Percentiles rank a stretch among this genome's conserved stretches.
These are phyloP conservation scores for Camelina laxa DNA, from an alignment of 345 rosid species.

Conservation along the genomic window DNA sequence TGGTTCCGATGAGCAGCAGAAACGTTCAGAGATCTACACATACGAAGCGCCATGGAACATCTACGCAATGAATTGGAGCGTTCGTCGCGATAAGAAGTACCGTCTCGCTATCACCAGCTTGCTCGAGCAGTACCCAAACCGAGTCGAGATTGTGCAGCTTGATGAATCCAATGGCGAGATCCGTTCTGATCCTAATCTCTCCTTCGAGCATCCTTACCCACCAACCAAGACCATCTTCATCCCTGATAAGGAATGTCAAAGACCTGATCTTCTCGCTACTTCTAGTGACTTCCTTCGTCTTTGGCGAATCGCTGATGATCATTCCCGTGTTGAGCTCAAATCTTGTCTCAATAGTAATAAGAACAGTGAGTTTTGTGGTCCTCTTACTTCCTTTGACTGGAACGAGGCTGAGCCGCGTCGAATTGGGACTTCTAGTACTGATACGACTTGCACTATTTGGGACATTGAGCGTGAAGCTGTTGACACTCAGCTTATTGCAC, in stretches of 20 bases:
- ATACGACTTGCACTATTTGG: conserved; percentile 96
- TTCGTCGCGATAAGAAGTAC: conserved; percentile 96
- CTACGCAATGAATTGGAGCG: conserved; percentile 99
- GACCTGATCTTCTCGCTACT: conserved; percentile 92
- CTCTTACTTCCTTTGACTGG: conserved; percentile 96
- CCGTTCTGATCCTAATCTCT: conserved; percentile 79
- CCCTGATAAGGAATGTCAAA: conserved; percentile 89
- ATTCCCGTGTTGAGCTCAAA: conserved; percentile 72
- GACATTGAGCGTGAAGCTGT: conserved; percentile 85
- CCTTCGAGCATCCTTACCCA: conserved; percentile 93
- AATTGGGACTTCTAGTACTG: conserved; percentile 89
- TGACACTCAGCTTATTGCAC: conserved; percentile 95
- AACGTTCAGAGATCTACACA: conserved; percentile 93
- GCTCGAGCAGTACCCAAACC: conserved; percentile 76
- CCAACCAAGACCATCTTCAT: conserved; percentile 90
- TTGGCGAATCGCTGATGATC: conserved; percentile 80
- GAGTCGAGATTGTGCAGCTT: conserved; percentile 93
- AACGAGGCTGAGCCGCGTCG: conserved; percentile 95
- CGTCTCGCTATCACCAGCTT: conserved; percentile 93
- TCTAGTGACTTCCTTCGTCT: conserved; percentile 94
- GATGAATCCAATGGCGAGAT: conserved; percentile 97
- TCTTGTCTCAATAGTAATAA: conserved; percentile 81
- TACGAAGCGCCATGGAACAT: conserved; percentile 98
- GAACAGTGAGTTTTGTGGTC: conserved; percentile 90
- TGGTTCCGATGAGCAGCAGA: conserved; percentile 93